Base-by-base conservation (phyloP, 495 filamentous ascomycete species). In the Geoglossum glabrum region DNA sequence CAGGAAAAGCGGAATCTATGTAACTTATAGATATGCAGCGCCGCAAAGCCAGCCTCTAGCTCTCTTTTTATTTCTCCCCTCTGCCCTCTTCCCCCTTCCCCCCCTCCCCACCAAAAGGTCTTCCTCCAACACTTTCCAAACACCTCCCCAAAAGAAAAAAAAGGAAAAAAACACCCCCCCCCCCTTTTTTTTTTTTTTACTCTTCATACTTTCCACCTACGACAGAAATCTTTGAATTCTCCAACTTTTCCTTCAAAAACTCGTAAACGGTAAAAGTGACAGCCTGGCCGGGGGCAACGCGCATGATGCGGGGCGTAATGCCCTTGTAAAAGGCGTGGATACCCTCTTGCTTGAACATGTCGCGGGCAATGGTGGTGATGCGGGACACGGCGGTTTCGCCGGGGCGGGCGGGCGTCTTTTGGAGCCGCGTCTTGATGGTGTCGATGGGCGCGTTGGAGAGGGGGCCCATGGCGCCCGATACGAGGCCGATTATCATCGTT, bases 241-340 rank as follows among this genome's bases (percentile, higher is more conserved):
- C 90, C 59, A 96, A 68, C 70, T 84, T 82, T 21, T 81, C 79
- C 74, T 88, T 94, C 59, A 96, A 71, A 67, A 73, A 94, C 70
- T 97, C 92, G 70, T 97, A 97, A 61, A 97, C 88, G 49, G 89
- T 95, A 67, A 97, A 99, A 0, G 92, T 98, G 30, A 99, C 92
- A 27, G 93, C 93, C 73, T 99, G 92, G 54, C 92, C 92, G 15
- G 92, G 92, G 31, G 92, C 92, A 33, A 99, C 92, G 63, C 92
- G 79, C 90, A 97, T 97, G 61, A 98, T 85, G 60, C 92, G 78
- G 9, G 92, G 92, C 56, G 92, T 99, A 70, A 99, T 97, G 61
- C 92, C 92, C 79, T 95, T 96, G 75, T 96, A 99, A 74, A 99
- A 99, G 11, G 90, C 90, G 51, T 85, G 80, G 59, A 85, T 73